phyloP scores from a whole-genome alignment of 2,329 filamentous ascomycete genomes.

The Aphanoascus verrucosus region DNA sequence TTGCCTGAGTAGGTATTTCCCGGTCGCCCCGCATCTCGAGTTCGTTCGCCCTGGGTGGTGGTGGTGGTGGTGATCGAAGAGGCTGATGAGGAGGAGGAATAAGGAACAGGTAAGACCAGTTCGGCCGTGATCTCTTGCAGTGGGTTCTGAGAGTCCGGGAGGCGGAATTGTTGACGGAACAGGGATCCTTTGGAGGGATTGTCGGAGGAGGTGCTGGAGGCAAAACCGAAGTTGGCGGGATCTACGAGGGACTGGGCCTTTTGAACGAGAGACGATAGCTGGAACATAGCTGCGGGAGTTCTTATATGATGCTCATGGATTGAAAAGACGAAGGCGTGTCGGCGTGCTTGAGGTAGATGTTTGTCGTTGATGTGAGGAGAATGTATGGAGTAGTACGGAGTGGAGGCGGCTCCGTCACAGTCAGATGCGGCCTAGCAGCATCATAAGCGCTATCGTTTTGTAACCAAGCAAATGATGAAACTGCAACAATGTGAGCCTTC shows the following conservation, averaged over 20 bases:
- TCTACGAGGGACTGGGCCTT: conserved; percentile 95
- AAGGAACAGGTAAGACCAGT: conserved; percentile 70
- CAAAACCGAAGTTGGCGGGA: conserved; percentile 65
- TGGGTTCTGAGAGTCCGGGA: conserved; percentile 83
- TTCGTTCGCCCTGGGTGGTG: conserved; percentile 50
- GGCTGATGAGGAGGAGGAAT: conserved; percentile 35
- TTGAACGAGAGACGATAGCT: conserved; percentile 73
- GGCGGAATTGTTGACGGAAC: conserved; percentile 92
- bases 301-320: conserved; percentile 1
- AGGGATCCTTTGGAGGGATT: conserved; percentile 84
- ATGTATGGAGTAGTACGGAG: background rate
- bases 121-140: conserved; percentile 95
- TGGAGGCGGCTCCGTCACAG: conserved; percentile 4
- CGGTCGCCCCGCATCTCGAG: conserved; percentile 46
- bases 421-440: background rate
- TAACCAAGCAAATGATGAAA: background rate
- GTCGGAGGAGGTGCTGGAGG: conserved; percentile 61
- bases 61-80: conserved; percentile 31
- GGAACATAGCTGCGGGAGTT: conserved; percentile 41
- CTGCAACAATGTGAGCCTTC: background rate
- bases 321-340: background rate
- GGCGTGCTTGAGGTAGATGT: background rate
- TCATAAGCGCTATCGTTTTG: background rate
- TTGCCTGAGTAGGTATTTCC: conserved; percentile 87
- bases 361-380: background rate